These are phyloP conservation scores for Barnettozyma sp. DNA, from an alignment of 805 yeast species.

Conservation along the genomic window DNA sequence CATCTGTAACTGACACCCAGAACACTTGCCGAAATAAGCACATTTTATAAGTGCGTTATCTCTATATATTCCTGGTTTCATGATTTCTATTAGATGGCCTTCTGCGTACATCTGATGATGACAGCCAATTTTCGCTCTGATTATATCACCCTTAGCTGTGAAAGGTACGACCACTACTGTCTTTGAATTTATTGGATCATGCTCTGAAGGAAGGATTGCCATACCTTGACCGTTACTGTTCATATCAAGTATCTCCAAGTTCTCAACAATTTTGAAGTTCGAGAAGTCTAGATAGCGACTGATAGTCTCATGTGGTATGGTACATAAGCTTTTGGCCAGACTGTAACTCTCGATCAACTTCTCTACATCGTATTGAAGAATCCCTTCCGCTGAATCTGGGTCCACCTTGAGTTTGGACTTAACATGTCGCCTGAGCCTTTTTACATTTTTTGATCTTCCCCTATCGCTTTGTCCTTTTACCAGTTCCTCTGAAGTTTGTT, in stretches of 20 bases:
- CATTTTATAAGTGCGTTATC: constrained; percentile 51
- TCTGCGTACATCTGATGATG: constrained; percentile 68
- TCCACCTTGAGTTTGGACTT: too few species aligned
- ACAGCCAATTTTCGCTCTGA: constrained; percentile 59
- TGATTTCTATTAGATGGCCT: constrained; percentile 56
- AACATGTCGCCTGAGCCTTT: neutral
- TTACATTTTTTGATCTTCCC: too few species aligned
- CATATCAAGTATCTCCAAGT: constrained; percentile 44
- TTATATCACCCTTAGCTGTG: constrained; percentile 76
- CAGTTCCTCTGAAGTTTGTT: too few species aligned
- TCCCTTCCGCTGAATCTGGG: constrained; percentile 10
- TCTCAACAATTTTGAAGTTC: constrained; percentile 26
- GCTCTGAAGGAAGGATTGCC: constrained; percentile 59
- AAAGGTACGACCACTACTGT: constrained; percentile 78
- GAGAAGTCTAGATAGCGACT: constrained; percentile 4
- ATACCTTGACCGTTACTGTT: constrained; percentile 79
- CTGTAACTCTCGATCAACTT: neutral
- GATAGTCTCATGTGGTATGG: constrained; percentile 7
- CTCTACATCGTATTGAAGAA: constrained; percentile 6
- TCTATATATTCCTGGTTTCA: constrained; percentile 36
- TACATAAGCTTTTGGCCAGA: neutral
- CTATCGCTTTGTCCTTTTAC: too few species aligned
- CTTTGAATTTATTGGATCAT: constrained; percentile 26
- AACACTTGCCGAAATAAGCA: constrained; percentile 78
- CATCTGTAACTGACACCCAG: constrained; percentile 91